Evolutionary conservation across 331 rosid genomes (phyloP).

Genomic region (Pyrus hybrid): DNA sequence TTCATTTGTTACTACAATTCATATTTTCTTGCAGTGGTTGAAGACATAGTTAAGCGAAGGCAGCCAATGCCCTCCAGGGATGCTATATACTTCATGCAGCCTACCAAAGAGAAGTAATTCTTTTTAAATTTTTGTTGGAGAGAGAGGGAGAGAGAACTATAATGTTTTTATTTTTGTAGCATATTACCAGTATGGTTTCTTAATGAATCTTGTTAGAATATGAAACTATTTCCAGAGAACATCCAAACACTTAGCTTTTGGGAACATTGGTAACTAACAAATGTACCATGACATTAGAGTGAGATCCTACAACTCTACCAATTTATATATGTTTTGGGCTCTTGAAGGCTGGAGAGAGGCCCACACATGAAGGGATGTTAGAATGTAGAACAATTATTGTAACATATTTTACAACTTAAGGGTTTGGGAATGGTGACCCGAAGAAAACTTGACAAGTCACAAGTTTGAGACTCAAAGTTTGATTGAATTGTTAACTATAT

Average conservation of each 20-base stretch:
- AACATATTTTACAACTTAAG: not conserved
- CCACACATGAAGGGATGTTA: not conserved
- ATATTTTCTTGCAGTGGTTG: conserved; percentile 68
- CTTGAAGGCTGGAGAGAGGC: not conserved
- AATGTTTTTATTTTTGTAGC: not conserved
- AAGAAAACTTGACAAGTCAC: not conserved
- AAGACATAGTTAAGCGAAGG: conserved; percentile 89
- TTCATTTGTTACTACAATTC: conserved; percentile 5
- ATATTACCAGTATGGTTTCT: not conserved
- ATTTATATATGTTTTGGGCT: not conserved
- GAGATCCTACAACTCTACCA: not conserved
- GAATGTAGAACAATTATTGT: not conserved
- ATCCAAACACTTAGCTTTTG: not conserved
- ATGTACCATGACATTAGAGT: not conserved
- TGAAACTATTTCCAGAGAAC: not conserved
- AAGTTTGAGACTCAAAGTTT: not conserved
- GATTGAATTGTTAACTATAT: not conserved
- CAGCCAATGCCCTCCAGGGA: conserved; percentile 93
- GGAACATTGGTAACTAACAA: not conserved
- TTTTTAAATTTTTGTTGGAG: not conserved
- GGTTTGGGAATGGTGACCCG: not conserved
- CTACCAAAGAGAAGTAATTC: conserved; percentile 78
- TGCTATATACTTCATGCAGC: conserved; percentile 95
- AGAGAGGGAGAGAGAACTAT: not conserved
- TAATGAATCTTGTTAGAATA: not conserved